These are phyloP conservation scores for Austroboletus eburneus DNA, from an alignment of 768 basidiomycete species.

Conservation along the genomic window DNA sequence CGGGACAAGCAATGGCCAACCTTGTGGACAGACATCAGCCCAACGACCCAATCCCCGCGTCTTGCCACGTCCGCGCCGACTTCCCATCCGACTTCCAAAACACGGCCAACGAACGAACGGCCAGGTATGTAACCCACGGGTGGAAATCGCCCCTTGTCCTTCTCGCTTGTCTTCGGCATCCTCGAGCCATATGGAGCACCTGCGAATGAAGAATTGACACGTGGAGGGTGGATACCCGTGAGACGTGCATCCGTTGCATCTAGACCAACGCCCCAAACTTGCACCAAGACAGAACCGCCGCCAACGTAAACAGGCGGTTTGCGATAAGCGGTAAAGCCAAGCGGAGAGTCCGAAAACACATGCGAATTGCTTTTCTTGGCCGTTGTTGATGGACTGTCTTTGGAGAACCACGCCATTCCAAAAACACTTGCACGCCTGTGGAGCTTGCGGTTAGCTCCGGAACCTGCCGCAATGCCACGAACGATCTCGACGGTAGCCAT, in stretches of 20 bases:
- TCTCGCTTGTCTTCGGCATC: conserved; percentile 19
- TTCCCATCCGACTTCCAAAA: conserved; percentile 78
- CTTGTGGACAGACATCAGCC: conserved; percentile 75
- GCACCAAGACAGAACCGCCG: conserved; percentile 67
- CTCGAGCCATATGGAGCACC: conserved; percentile 21
- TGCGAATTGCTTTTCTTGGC: conserved; percentile 7
- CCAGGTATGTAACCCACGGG: conserved; percentile 78
- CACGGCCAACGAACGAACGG: conserved; percentile 80
- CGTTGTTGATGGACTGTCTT: conserved; percentile 16
- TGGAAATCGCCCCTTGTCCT: conserved; percentile 23
- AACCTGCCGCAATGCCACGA: conserved; percentile 41
- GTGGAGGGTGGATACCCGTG: conserved; percentile 42
- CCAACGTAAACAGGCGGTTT: conserved; percentile 72
- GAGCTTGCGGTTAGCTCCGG: conserved; percentile 13
- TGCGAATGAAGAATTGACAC: conserved; percentile 9
- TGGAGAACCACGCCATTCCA: conserved; percentile 28
- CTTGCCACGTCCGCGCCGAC: conserved; percentile 46
- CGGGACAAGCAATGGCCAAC: conserved; percentile 39
- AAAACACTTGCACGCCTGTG: conserved; percentile 23
- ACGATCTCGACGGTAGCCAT: conserved; percentile 87
- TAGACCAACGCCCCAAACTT: conserved; percentile 86
- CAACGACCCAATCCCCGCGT: conserved; percentile 86
- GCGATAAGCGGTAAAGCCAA: conserved; percentile 69
- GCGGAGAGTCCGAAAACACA: conserved; percentile 28
- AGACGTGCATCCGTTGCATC: conserved; percentile 71